Evolutionary conservation across 73 alveolate species (phyloP).

Genomic region (Paramecium primaurelia): DNA sequence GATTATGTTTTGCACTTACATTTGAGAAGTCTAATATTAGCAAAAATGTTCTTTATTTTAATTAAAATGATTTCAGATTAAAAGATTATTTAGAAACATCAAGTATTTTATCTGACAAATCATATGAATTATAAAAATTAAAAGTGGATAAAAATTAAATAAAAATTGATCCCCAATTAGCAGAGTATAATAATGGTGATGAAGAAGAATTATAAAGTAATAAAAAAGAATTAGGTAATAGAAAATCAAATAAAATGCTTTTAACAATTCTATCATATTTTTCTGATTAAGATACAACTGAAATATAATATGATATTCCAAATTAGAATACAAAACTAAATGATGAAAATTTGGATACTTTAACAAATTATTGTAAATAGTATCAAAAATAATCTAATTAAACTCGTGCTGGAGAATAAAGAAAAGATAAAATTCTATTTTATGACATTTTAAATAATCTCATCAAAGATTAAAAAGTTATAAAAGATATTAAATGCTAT

Average conservation of each 20-base stretch:
- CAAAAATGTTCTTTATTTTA: not conserved
- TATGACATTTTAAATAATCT: not conserved
- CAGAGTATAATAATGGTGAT: not conserved
- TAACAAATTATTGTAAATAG: not conserved
- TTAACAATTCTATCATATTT: not conserved
- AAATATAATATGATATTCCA: not conserved
- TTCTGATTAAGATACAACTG: not conserved
- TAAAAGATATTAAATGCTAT: not conserved
- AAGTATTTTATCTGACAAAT: not conserved
- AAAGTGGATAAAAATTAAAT: not conserved
- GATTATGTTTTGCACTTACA: not conserved
- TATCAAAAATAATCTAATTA: not conserved
- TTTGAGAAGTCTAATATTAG: not conserved
- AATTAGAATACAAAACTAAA: not conserved
- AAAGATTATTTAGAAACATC: not conserved
- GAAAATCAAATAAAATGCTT: not conserved
- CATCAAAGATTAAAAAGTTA: not conserved
- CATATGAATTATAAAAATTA: not conserved
- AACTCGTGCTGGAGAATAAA: not conserved
- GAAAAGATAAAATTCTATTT: not conserved
- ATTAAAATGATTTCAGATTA: not conserved
- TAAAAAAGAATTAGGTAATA: not conserved
- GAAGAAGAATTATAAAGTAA: not conserved
- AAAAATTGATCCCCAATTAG: not conserved
- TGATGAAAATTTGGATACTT: not conserved